Percentiles rank a stretch among this genome's conserved stretches.
phyloP scores from a whole-genome alignment of 192 early-diverging fungal genomes.

The Coemansia sp. region DNA sequence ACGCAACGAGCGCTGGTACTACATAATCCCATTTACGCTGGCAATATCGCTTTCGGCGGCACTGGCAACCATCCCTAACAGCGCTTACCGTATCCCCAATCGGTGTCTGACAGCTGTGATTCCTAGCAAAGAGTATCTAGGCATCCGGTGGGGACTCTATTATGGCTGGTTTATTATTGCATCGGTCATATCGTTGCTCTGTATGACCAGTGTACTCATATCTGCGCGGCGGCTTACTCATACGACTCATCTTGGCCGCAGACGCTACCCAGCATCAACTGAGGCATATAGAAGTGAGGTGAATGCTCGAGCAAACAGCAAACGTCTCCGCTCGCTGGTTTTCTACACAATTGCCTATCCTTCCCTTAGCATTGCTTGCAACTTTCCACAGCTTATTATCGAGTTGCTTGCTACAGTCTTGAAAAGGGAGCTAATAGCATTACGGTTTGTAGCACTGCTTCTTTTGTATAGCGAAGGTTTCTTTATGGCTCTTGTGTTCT shows the following conservation, averaged over 20 bases:
- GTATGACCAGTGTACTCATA: constrained; percentile 40
- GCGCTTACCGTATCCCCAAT: constrained; percentile 21
- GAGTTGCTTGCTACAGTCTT: constrained; percentile 35
- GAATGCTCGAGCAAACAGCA: constrained; percentile 49
- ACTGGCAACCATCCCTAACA: constrained; percentile 34
- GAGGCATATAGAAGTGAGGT: constrained; percentile 45
- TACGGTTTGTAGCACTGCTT: constrained; percentile 15
- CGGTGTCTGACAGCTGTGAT: constrained; percentile 22
- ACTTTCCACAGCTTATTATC: constrained; percentile 36
- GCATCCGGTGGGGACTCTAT: constrained; percentile 45
- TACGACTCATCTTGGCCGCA: constrained; percentile 18
- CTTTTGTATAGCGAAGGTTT: constrained; percentile 41
- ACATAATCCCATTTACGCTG: constrained; percentile 32
- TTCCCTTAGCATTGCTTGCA: constrained; percentile 40
- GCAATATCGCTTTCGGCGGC: constrained; percentile 27
- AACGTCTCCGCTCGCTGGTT: constrained; percentile 42
- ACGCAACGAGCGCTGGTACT: constrained; percentile 52
- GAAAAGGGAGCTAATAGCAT: constrained; percentile 14
- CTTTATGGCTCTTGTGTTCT: constrained; percentile 37
- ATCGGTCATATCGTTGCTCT: constrained; percentile 32
- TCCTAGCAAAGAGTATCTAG: constrained; percentile 21
- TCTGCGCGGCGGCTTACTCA: constrained; percentile 34
- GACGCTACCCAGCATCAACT: constrained; percentile 14
- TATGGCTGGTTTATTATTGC: constrained; percentile 50
- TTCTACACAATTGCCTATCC: constrained; percentile 51